Evolutionary conservation across 164 flowering plant species (phyloP).

Genomic region (Buxus sempervirens): DNA sequence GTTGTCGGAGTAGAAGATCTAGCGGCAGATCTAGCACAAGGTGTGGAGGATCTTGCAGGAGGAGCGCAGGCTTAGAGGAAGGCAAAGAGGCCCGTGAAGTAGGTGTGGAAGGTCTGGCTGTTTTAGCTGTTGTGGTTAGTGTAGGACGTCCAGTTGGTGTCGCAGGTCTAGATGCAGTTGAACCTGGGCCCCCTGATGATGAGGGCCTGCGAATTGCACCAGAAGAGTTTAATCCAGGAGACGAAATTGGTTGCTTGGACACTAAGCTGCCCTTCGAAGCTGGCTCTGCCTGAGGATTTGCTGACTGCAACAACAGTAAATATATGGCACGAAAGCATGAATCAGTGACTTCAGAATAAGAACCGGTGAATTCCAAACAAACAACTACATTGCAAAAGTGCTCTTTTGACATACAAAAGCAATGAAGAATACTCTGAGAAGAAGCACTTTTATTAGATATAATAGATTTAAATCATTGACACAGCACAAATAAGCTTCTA

Average conservation of each 20-base stretch:
- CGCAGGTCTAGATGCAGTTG: conserved; percentile 49
- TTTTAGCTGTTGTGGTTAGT: conserved; percentile 35
- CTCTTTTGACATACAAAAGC: conserved; percentile 8
- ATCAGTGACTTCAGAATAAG: neutral
- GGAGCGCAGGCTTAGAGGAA: conserved; percentile 38
- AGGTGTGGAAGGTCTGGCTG: conserved; percentile 86
- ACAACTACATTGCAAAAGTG: conserved; percentile 13
- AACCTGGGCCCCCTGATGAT: conserved; percentile 49
- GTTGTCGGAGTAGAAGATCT: conserved; percentile 50
- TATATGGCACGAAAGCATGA: conserved; percentile 5
- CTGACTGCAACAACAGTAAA: conserved; percentile 42
- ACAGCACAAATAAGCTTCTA: neutral
- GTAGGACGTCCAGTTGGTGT: conserved; percentile 62
- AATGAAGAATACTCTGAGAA: neutral
- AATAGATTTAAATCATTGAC: neutral
- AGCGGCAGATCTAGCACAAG: conserved; percentile 37
- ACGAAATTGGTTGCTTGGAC: conserved; percentile 59
- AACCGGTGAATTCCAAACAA: neutral
- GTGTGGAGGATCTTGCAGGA: conserved; percentile 43
- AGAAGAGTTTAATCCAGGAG: conserved; percentile 65
- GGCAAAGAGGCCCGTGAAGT: conserved; percentile 59
- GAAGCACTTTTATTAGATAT: neutral
- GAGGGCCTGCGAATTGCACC: conserved; percentile 59
- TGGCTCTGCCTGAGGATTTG: conserved; percentile 63
- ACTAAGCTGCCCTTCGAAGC: conserved; percentile 43